These are phyloP conservation scores for Henckelia pumila DNA, from an alignment of 257 asterid genomes.

Conservation along the genomic window DNA sequence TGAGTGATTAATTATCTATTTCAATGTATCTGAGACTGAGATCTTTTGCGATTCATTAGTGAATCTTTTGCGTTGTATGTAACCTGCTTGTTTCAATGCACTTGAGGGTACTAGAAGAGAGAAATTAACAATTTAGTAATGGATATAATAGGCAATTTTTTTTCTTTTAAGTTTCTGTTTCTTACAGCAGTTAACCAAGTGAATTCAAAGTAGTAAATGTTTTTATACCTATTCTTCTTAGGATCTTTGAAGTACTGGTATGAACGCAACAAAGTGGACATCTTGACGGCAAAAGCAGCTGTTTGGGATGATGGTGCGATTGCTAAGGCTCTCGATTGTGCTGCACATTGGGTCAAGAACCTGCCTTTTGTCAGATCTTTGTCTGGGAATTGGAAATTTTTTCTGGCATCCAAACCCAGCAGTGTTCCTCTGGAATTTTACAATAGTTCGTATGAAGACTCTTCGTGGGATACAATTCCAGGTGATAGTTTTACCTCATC, in stretches of 20 bases:
- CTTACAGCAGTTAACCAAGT: conserved; percentile 1
- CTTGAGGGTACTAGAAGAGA: not conserved
- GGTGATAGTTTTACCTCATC: conserved; percentile 39
- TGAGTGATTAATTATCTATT: too few relatives aligned
- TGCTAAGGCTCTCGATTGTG: conserved; percentile 74
- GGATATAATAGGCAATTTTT: not conserved
- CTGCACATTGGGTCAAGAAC: conserved; percentile 77
- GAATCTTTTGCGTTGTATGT: conserved; percentile 7
- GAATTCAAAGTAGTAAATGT: conserved; percentile 11
- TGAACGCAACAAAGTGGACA: conserved; percentile 76
- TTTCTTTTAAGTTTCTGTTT: not conserved
- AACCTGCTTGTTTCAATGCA: conserved; percentile 3
- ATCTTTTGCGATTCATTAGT: conserved; percentile 6
- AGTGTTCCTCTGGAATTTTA: conserved; percentile 57
- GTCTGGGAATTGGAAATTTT: conserved; percentile 83
- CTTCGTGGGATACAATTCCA: conserved; percentile 79
- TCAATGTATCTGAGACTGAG: too few relatives aligned
- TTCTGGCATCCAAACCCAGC: conserved; percentile 60
- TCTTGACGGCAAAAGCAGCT: conserved; percentile 58
- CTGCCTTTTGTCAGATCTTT: conserved; percentile 82
- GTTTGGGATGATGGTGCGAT: conserved; percentile 92
- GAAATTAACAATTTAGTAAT: not conserved
- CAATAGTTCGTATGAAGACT: conserved; percentile 61
- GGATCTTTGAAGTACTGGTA: conserved; percentile 90
- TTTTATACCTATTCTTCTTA: conserved; percentile 30